A percentile compares a stretch with the other conserved stretches of the same genome.
These are phyloP conservation scores for Euphorbia tirucalli DNA, from an alignment of 345 rosid species.

Conservation along the genomic window DNA sequence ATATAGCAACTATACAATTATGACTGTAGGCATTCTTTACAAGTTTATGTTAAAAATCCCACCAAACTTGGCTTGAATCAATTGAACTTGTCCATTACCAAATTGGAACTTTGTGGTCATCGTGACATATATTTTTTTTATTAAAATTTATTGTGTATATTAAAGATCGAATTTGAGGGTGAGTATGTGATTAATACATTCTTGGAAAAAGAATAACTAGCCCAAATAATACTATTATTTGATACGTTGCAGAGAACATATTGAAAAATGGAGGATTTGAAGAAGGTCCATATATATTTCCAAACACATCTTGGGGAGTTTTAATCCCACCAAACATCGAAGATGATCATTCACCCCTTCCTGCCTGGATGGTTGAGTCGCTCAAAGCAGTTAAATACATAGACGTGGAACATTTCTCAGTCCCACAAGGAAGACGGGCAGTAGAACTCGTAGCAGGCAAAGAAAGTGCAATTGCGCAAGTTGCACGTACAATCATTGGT, in stretches of 20 bases:
- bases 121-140: too few relatives aligned
- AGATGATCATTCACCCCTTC: constrained; percentile 50
- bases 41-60: too few relatives aligned
- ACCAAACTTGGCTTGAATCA: too few relatives aligned
- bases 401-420: constrained; percentile 28
- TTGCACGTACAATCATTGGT: constrained; percentile 42
- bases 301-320: constrained; percentile 51
- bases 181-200: too few relatives aligned
- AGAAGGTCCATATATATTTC: constrained; percentile 51
- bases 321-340: constrained; percentile 52
- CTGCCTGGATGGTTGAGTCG: constrained; percentile 54
- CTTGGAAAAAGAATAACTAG: too few relatives aligned
- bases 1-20: background rate
- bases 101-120: too few relatives aligned
- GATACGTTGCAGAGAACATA: constrained; percentile 31
- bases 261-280: constrained; percentile 48
- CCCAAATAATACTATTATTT: background rate
- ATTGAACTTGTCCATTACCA: too few relatives aligned
- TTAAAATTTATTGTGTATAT: too few relatives aligned
- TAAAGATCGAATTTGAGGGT: too few relatives aligned
- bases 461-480: constrained; percentile 71
- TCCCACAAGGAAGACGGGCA: constrained; percentile 28
- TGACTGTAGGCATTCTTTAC: too few relatives aligned
- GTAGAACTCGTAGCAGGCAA: constrained; percentile 68
- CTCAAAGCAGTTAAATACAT: constrained; percentile 57